Base-by-base conservation (phyloP, 2,329 filamentous ascomycete genomes). In the Chlorencoelia australis region DNA sequence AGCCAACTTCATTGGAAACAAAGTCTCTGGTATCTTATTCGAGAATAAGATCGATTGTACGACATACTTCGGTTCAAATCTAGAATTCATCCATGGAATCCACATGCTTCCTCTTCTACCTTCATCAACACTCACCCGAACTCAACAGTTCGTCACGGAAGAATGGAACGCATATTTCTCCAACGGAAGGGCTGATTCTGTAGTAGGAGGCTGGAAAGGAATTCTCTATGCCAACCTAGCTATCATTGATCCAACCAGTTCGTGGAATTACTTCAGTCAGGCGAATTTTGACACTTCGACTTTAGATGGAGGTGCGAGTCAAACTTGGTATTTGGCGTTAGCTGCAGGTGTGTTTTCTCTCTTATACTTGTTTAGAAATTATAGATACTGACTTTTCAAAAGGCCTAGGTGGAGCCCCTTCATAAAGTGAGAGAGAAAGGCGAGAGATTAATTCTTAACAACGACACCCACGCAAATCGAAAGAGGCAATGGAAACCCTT, bases 41-140 rank as follows among this genome's bases (percentile, higher is more conserved):
- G 89, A 96, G 62, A 95, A 95, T 66, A 96, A 96, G 62, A 72
- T 87, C 36, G 85, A 96, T 57, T 86, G 95, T 59, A 81, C 82
- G 3, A 95, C 89, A 1, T 95, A 86, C 62, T 95, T 95, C 52
- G 84, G 85, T 30, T 58, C 64, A 33, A 74, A 79, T 39, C 69
- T 75, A 9, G 80, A 89, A 59, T 84, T 75, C 49, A 72, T 93
- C 42, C 67, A 78, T 55, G 74, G 70, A 3, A 55, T 58, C 7
- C 54, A 58, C 38, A 55, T 56, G 52, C 19, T 45, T 15, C 46
- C 48, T 24, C 37, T 49, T 14, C 17, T 49, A 2, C 48, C 49
- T 5, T 67, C 71, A 37, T 80, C 80, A 2, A 66, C 78, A 4
- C 73, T 82, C 41, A 75, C 78, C 4, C 75, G 91, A 14, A 70